These are phyloP conservation scores for Whalleya microplaca DNA, from an alignment of 2,329 filamentous ascomycete genomes.

Conservation along the genomic window DNA sequence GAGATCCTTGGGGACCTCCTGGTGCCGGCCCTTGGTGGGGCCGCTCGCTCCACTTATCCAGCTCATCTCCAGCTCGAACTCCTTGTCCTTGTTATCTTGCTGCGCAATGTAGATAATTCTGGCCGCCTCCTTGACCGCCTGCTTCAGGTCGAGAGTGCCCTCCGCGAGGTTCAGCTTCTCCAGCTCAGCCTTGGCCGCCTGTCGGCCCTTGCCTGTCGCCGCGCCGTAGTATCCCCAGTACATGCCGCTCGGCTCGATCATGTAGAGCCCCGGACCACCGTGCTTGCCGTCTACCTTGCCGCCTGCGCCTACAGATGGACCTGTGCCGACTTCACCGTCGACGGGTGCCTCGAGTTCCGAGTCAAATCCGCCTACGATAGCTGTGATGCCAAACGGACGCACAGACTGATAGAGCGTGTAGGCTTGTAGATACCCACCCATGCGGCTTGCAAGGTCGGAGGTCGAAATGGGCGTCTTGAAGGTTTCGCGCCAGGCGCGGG, in stretches of 20 bases:
- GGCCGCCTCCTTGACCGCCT: constrained; percentile 95
- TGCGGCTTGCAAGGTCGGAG: constrained; percentile 83
- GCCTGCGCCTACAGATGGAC: constrained; percentile 78
- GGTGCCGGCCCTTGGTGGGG: constrained; percentile 88
- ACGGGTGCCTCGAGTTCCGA: constrained; percentile 83
- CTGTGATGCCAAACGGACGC: constrained; percentile 93
- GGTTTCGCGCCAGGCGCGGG: constrained; percentile 84
- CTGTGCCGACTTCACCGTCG: constrained; percentile 86
- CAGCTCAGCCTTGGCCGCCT: constrained; percentile 95
- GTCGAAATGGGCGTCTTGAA: constrained; percentile 96
- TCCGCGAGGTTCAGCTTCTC: constrained; percentile 92
- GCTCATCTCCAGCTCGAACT: constrained; percentile 98
- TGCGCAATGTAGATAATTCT: constrained; percentile 97
- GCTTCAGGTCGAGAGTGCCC: constrained; percentile 75
- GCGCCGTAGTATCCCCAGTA: constrained; percentile 99
- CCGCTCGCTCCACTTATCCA: constrained; percentile 89
- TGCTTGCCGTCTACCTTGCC: constrained; percentile 77
- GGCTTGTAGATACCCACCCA: constrained; percentile 95
- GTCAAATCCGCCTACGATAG: constrained; percentile 93
- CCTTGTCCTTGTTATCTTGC: constrained; percentile 99
- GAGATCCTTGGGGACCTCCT: constrained; percentile 90
- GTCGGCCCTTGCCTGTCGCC: constrained; percentile 93
- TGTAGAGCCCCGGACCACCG: constrained; percentile 93
- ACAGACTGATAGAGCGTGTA: constrained; percentile 98
- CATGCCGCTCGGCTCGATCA: constrained; percentile 96